phyloP scores from a whole-genome alignment of 192 early-diverging fungal genomes.

The Phycomyces nitens region DNA sequence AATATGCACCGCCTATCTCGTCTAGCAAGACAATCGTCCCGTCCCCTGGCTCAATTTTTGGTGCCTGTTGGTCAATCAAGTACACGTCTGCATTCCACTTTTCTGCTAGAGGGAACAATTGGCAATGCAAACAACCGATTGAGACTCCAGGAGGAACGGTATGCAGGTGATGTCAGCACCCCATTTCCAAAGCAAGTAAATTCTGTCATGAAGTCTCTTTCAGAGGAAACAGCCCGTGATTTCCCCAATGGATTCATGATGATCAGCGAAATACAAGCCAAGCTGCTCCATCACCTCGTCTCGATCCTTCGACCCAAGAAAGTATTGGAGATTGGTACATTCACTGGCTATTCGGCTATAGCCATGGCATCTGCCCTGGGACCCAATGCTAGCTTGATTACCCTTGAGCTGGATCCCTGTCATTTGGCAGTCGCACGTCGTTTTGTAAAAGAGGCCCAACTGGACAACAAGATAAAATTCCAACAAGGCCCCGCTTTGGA shows the following conservation, averaged over 20 bases:
- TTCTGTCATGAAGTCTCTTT: not conserved
- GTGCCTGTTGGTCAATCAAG: not conserved
- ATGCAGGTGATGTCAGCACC: constrained; percentile 5
- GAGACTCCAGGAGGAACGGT: constrained; percentile 14
- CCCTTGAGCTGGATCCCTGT: constrained; percentile 53
- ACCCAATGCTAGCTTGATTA: constrained; percentile 33
- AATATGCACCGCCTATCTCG: too few species aligned
- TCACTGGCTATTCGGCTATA: constrained; percentile 61
- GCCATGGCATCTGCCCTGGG: constrained; percentile 65
- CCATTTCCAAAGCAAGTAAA: not conserved
- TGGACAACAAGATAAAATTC: constrained; percentile 42
- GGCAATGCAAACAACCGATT: constrained; percentile 13
- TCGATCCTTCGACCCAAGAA: constrained; percentile 43
- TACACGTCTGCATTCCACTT: not conserved
- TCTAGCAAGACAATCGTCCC: not conserved
- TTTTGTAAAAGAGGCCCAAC: constrained; percentile 32
- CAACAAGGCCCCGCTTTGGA: constrained; percentile 39
- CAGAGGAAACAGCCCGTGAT: not conserved
- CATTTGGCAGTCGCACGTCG: constrained; percentile 43
- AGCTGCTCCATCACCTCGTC: constrained; percentile 47
- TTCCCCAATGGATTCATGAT: constrained; percentile 39
- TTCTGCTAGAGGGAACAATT: not conserved
- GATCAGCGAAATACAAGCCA: constrained; percentile 46
- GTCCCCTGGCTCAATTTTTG: not conserved
- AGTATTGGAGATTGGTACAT: constrained; percentile 67